Conservation (phyloP, 2,329 filamentous ascomycete species). For the Akanthomyces muscarius region DNA sequence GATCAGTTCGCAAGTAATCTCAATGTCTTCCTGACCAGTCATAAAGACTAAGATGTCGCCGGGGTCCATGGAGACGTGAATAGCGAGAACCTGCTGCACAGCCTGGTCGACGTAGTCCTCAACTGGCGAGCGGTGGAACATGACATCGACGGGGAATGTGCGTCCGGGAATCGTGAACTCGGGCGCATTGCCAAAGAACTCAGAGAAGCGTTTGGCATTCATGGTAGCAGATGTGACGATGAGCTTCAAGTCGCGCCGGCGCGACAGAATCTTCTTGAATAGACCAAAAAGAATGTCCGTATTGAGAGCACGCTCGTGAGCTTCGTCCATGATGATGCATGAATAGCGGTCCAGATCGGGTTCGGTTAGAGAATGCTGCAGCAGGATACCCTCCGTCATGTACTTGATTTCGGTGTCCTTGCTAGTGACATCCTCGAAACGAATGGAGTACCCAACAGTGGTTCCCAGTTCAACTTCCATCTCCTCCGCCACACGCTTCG, state of each 20-base stretch:
- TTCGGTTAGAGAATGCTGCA: constrained; percentile 90
- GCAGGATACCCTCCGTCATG: constrained; percentile 95
- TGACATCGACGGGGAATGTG: constrained; percentile 94
- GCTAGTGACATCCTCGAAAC: constrained; percentile 97
- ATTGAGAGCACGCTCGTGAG: constrained; percentile 92
- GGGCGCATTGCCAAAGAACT: constrained; percentile 92
- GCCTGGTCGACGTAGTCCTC: constrained; percentile 98
- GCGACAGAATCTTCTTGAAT: constrained; percentile 92
- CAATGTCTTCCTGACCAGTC: constrained; percentile 98
- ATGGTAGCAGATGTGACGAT: constrained; percentile 98
- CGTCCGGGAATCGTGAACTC: constrained; percentile 95
- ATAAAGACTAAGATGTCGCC: constrained; percentile 98
- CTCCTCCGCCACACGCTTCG: constrained; percentile 95
- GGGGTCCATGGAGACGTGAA: constrained; percentile 88
- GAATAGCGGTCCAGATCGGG: constrained; percentile 93
- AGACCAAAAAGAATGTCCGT: constrained; percentile 97
- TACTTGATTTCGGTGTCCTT: constrained; percentile 96
- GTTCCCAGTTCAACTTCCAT: constrained; percentile 92
- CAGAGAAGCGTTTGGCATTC: constrained; percentile 94
- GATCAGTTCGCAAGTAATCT: constrained; percentile 89
- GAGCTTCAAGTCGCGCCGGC: constrained; percentile 85
- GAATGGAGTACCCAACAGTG: constrained; percentile 91
- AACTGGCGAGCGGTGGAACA: constrained; percentile 90
- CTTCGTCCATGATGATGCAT: constrained; percentile 99
- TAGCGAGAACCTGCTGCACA: constrained; percentile 90